Evolutionary conservation across 192 early-diverging fungal genomes (phyloP).

Genomic region (Haplosporangium gracile): DNA sequence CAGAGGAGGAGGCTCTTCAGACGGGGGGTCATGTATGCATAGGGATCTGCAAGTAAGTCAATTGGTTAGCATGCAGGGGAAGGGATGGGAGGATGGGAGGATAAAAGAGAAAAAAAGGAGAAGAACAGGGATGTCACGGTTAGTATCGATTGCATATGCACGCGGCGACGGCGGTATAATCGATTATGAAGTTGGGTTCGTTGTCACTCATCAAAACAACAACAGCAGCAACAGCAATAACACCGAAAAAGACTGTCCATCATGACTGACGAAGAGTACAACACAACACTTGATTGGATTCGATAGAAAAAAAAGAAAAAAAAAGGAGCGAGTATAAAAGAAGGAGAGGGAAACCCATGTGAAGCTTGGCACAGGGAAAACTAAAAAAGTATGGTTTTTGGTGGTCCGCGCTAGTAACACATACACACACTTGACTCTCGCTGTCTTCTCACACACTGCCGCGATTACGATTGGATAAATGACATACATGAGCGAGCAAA

Average conservation of each 20-base stretch:
- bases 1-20: conserved; percentile 53
- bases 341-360: not conserved
- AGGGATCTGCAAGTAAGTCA: conserved; percentile 17
- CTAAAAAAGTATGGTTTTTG: not conserved
- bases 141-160: not conserved
- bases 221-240: not conserved
- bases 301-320: not conserved
- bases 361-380: conserved; percentile 10
- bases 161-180: not conserved
- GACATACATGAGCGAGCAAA: too few species aligned
- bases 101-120: not conserved
- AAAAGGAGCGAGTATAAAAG: not conserved
- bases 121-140: not conserved
- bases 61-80: not conserved
- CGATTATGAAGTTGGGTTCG: not conserved
- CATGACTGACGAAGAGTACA: not conserved
- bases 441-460: not conserved
- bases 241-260: not conserved
- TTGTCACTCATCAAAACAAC: too few species aligned
- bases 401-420: not conserved
- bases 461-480: not conserved
- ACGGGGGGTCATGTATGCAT: conserved; percentile 50
- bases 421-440: not conserved
- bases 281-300: not conserved
- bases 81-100: not conserved